These are phyloP conservation scores for Senecio squalidus DNA, from an alignment of 140 eudicot species.

Conservation along the genomic window DNA sequence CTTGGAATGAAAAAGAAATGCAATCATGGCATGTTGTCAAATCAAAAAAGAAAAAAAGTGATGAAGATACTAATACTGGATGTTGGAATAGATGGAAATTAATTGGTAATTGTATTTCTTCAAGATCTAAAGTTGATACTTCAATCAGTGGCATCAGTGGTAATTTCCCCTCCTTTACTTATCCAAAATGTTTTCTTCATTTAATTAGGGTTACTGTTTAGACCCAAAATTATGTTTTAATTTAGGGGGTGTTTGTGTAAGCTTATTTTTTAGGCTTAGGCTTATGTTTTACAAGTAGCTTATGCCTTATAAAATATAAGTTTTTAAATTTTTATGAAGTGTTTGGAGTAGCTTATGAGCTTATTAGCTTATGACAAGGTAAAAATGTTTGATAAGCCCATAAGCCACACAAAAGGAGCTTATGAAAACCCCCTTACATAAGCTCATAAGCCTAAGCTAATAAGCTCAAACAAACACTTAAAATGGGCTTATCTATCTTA, in stretches of 20 bases:
- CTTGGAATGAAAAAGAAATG: conserved; percentile 37
- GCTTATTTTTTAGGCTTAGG: too few relatives aligned
- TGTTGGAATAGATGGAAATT: conserved; percentile 46
- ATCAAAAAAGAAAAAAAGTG: conserved; percentile 31
- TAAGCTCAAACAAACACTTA: too few relatives aligned
- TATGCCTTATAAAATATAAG: too few relatives aligned
- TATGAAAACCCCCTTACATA: too few relatives aligned
- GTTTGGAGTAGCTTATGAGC: too few relatives aligned
- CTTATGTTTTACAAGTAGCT: too few relatives aligned
- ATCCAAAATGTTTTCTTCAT: background rate
- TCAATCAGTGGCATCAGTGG: conserved; percentile 55
- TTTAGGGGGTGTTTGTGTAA: background rate
- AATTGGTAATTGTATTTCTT: conserved; percentile 50
- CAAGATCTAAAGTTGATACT: conserved; percentile 60
- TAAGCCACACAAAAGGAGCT: too few relatives aligned
- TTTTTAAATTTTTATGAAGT: too few relatives aligned
- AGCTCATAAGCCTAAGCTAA: too few relatives aligned
- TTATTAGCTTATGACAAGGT: too few relatives aligned
- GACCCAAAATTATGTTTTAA: background rate
- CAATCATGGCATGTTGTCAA: conserved; percentile 51
- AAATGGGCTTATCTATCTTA: too few relatives aligned
- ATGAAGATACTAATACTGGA: conserved; percentile 16
- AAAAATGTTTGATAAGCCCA: too few relatives aligned
- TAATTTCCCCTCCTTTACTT: background rate
- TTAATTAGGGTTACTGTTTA: conserved; percentile 8